Evolutionary conservation across 208 protist species (phyloP), one percentile per base, ranked within the genome.

Genomic region (Wallacemonas collosoma): DNA sequence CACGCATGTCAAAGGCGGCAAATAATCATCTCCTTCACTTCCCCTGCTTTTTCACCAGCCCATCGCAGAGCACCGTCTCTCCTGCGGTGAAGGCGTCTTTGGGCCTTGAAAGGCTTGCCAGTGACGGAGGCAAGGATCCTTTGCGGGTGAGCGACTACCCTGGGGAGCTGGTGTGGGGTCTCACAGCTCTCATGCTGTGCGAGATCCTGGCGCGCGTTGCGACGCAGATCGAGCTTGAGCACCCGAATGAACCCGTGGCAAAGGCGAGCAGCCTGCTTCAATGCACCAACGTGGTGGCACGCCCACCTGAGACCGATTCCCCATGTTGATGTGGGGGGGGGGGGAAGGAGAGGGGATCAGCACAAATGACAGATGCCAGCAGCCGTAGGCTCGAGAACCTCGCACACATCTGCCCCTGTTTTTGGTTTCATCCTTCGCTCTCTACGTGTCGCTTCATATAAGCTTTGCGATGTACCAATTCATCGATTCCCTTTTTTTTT

Each of bases 31-130:
- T 65, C 11, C 41, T 65, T 38, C 64, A 61, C 4, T 96, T 95
- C 68, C 92, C 92, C 11, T 93, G 85, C 77, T 96, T 90, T 76
- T 96, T 96, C 50, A 82, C 89, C 3, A 91, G 86, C 69, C 7
- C 58, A 11, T 77, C 68, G 5, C 85, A 89, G 64, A 39, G 41
- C 35, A 58, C 51, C 36, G 51, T 64, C 11, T 80, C 74, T 4
- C 40, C 71, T 17, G 41, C 79, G 43, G 76, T 83, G 17, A 43
- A 39, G 3, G 68, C 75, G 11, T 85, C 86, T 35, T 17, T 44
- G 15, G 64, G 69, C 36, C 66, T 79, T 62, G 43, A 50, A 9
- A 15, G 15, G 45, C 71, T 79, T 44, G 60, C 57, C 44, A 82
- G 86, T 26, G 89, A 96, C 69, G 75, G 63, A 47, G 79, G 67